Base-by-base conservation (phyloP, 805 yeast species). In the Metschnikowia koreensis region DNA sequence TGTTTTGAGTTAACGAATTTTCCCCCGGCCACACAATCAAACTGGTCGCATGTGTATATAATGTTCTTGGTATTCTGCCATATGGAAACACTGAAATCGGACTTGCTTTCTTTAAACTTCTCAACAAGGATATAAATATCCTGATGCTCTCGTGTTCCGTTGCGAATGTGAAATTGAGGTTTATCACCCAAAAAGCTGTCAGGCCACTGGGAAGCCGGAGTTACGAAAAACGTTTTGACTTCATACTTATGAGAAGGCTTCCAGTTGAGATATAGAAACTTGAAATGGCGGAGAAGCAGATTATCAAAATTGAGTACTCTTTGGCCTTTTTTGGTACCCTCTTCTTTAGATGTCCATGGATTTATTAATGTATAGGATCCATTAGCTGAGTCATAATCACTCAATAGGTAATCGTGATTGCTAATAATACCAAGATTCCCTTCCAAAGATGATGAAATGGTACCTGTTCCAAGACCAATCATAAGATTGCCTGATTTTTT, bases 181-280 rank as follows among this genome's bases (percentile, higher is more conserved):
- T 68, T 64, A 15, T 69, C 66, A 38, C 59, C 59, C 51, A 69
- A 45, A 38, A 48, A 52, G 7, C 44, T 36, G 17, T 28, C 54
- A 1, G 57, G 52, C 55, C 54, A 52, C 6, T 28, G 38, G 33
- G 56, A 49, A 6, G 47, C 46, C 6, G 46, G 45, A 47, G 44
- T 47, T 13, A 71, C 56, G 40, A 67, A 74, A 13, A 62, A 65
- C 44, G 58, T 51, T 8, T 63, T 48, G 3, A 49, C 43, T 1
- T 57, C 55, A 26, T 63, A 61, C 38, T 57, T 56, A 50, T 63
- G 66, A 0, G 44, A 29, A 0, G 82, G 77, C 51, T 81, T 73
- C 93, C 96, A 87, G 62, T 84, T 87, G 38, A 89, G 52, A 62
- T 89, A 89, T 2, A 87, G 53, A 62, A 82, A 87, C 27, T 68